A percentile compares a stretch with the other conserved stretches of the same genome.
Evolutionary conservation across 2,329 filamentous ascomycete genomes (phyloP).

Genomic region (Trichoderma sp.): DNA sequence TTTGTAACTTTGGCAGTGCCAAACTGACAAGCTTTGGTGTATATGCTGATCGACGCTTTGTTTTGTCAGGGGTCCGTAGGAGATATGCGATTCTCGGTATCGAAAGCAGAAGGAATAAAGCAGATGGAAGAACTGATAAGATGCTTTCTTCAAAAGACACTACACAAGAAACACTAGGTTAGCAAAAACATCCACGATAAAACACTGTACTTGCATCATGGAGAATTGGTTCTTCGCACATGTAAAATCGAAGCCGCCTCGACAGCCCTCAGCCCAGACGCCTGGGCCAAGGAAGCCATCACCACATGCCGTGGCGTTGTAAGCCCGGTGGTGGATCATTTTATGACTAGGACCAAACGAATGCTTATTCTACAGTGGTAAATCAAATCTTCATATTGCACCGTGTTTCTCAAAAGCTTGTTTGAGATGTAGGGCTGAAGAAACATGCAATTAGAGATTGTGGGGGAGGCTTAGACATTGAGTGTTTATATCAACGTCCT

Average conservation of each 20-base stretch:
- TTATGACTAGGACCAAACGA: background rate
- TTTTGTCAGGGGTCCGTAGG: conserved; percentile 33
- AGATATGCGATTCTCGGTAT: conserved; percentile 36
- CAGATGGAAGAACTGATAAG: conserved; percentile 34
- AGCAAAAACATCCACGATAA: conserved; percentile 19
- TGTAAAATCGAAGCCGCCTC: conserved; percentile 42
- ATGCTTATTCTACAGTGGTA: background rate
- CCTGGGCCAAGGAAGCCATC: conserved; percentile 40
- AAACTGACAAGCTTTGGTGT: conserved; percentile 36
- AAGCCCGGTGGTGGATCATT: conserved; percentile 24
- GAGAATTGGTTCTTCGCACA: conserved; percentile 28
- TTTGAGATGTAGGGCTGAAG: conserved; percentile 1
- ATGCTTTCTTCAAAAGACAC: conserved; percentile 41
- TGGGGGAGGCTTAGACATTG: background rate
- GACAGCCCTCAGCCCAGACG: conserved; percentile 37
- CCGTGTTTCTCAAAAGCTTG: background rate
- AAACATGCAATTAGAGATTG: background rate
- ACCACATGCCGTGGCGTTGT: conserved; percentile 32
- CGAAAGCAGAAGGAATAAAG: conserved; percentile 35
- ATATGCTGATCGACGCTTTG: conserved; percentile 36
- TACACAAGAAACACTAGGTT: conserved; percentile 19
- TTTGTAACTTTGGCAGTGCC: background rate
- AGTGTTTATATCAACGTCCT: background rate
- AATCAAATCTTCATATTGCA: background rate
- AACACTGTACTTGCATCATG: background rate